phyloP scores from a whole-genome alignment of 164 flowering plant species.

The Tetrastigma voinierianum region DNA sequence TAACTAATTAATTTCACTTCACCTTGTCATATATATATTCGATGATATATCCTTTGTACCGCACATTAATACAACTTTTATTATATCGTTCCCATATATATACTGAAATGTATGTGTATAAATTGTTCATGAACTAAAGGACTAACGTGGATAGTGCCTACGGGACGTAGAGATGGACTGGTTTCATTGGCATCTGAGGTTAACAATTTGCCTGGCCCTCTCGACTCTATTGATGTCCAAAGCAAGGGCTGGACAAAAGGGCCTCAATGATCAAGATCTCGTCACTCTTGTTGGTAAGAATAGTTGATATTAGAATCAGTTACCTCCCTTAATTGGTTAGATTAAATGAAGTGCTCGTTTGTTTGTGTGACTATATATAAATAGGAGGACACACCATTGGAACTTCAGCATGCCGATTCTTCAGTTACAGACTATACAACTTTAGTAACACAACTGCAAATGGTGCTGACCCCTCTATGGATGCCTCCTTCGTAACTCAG shows the following conservation, averaged over 20 bases:
- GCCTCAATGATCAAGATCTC: constrained; percentile 55
- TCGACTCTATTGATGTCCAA: constrained; percentile 41
- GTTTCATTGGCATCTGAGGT: constrained; percentile 53
- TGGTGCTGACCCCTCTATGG: constrained; percentile 48
- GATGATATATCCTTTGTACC: no score
- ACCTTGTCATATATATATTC: no score
- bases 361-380: background rate
- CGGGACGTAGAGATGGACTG: constrained; percentile 56
- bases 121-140: constrained; percentile 32
- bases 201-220: constrained; percentile 36
- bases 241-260: constrained; percentile 30
- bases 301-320: background rate
- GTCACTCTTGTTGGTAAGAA: constrained; percentile 58
- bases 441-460: constrained; percentile 26
- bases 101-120: background rate
- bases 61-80: no score
- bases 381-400: constrained; percentile 77
- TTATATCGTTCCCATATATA: no score
- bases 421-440: constrained; percentile 55
- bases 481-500: constrained; percentile 34
- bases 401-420: constrained; percentile 48
- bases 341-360: no score
- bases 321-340: no score
- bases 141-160: constrained; percentile 46
- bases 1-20: no score